A percentile compares a stretch with the other conserved stretches of the same genome.
Conservation (phyloP, 2,329 filamentous ascomycete species). For the Phaeophleospora eucalypticola region DNA sequence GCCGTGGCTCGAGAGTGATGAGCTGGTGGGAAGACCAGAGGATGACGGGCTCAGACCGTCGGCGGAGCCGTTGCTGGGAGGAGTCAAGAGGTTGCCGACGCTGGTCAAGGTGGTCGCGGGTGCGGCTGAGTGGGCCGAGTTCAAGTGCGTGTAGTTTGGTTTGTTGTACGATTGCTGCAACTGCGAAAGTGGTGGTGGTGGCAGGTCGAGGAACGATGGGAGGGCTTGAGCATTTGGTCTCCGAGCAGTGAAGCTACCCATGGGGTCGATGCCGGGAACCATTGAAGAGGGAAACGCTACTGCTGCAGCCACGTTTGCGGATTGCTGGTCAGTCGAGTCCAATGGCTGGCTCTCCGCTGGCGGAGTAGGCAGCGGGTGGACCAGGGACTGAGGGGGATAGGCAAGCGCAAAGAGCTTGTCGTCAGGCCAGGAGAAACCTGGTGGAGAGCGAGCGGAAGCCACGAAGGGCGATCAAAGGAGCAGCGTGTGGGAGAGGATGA, state of each 20-base stretch:
- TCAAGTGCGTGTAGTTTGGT: slow-evolving; percentile 29
- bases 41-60: slow-evolving; percentile 62
- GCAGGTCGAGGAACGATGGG: slow-evolving; percentile 65
- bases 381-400: slow-evolving; percentile 18
- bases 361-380: slow-evolving; percentile 29
- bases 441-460: slow-evolving; percentile 30
- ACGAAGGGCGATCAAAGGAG: slow-evolving; percentile 27
- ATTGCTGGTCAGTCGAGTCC: slow-evolving; percentile 32
- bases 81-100: slow-evolving; percentile 60
- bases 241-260: slow-evolving; percentile 66
- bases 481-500: slow-evolving; percentile 12
- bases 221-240: slow-evolving; percentile 66
- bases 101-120: slow-evolving; percentile 43
- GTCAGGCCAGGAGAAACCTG: slow-evolving; percentile 27
- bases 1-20: slow-evolving; percentile 54
- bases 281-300: slow-evolving; percentile 59
- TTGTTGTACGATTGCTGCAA: slow-evolving; percentile 42
- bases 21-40: slow-evolving; percentile 55
- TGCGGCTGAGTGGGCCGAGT: slow-evolving; percentile 44
- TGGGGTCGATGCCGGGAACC: slow-evolving; percentile 58
- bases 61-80: slow-evolving; percentile 55
- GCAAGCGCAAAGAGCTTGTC: slow-evolving; percentile 23
- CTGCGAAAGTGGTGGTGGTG: slow-evolving; percentile 51
- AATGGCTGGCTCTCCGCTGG: slow-evolving; percentile 30
- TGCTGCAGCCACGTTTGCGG: slow-evolving; percentile 60